Percentiles rank a stretch among this genome's conserved stretches.
Evolutionary conservation across 2,329 filamentous ascomycete genomes (phyloP).

Genomic region (Cercospora zeina): DNA sequence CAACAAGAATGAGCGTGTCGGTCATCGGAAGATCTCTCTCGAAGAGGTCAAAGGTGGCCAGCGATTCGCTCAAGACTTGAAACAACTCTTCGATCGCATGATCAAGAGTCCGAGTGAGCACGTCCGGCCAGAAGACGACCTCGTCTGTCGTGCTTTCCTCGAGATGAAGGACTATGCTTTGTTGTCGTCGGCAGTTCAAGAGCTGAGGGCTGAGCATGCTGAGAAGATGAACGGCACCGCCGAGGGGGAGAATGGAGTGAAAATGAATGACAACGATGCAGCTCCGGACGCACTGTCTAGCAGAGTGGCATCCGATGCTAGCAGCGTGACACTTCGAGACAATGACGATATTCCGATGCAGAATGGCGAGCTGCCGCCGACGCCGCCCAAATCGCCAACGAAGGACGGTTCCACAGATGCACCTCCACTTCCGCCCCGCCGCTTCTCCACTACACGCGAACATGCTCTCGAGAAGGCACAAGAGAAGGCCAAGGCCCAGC

Average conservation of each 20-base stretch:
- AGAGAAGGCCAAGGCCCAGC: conserved; percentile 64
- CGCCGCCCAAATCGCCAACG: conserved; percentile 43
- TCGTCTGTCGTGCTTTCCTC: conserved; percentile 42
- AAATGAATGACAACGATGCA: neutral
- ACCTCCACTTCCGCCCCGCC: conserved; percentile 56
- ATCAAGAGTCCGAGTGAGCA: conserved; percentile 35
- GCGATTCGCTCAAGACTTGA: conserved; percentile 40
- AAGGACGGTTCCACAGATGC: conserved; percentile 33
- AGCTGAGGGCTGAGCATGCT: conserved; percentile 21
- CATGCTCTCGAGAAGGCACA: conserved; percentile 53
- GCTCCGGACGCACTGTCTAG: neutral
- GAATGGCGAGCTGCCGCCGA: conserved; percentile 29
- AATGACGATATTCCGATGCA: conserved; percentile 31
- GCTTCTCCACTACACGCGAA: conserved; percentile 33
- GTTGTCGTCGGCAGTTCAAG: conserved; percentile 24
- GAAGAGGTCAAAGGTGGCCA: conserved; percentile 42
- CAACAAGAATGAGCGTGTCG: conserved; percentile 69
- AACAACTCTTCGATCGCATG: conserved; percentile 42
- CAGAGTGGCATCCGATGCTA: conserved; percentile 26
- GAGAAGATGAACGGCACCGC: neutral
- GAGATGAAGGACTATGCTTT: conserved; percentile 34
- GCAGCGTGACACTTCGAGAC: conserved; percentile 34
- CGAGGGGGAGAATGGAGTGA: neutral
- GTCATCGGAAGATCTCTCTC: conserved; percentile 62
- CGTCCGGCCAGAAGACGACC: conserved; percentile 40